Evolutionary conservation across 2,329 filamentous ascomycete species (phyloP).

Genomic region (Cadophora sp.): DNA sequence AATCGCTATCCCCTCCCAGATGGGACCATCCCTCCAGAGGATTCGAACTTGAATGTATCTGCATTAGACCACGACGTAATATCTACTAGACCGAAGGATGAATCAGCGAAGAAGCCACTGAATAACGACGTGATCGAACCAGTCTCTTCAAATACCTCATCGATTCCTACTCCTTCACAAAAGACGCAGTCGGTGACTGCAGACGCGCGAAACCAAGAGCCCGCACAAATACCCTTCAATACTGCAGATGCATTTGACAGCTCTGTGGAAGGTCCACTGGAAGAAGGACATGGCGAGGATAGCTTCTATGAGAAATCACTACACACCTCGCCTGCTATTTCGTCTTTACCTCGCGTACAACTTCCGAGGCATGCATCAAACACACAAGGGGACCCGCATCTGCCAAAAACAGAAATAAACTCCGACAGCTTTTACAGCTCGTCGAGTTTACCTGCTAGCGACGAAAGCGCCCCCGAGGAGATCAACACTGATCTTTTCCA

Average conservation of each 20-base stretch:
- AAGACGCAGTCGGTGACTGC: slow-evolving; percentile 47
- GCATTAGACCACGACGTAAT: slow-evolving; percentile 45
- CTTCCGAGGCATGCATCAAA: slow-evolving; percentile 58
- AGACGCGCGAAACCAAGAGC: slow-evolving; percentile 34
- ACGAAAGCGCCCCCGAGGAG: slow-evolving; percentile 56
- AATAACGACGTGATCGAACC: slow-evolving; percentile 44
- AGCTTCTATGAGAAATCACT: slow-evolving; percentile 60
- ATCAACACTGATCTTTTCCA: slow-evolving; percentile 68
- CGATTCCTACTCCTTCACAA: slow-evolving; percentile 47
- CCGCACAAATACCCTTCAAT: slow-evolving; percentile 55
- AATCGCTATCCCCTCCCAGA: slow-evolving; percentile 53
- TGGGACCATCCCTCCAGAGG: slow-evolving; percentile 54
- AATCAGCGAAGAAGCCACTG: slow-evolving; percentile 47
- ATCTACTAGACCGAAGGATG: slow-evolving; percentile 42
- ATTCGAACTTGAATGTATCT: slow-evolving; percentile 34
- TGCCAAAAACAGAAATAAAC: slow-evolving; percentile 35
- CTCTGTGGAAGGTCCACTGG: slow-evolving; percentile 27
- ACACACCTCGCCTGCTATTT: slow-evolving; percentile 53
- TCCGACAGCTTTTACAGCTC: slow-evolving; percentile 48
- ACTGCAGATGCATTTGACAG: slow-evolving; percentile 51
- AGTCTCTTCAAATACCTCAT: slow-evolving; percentile 48
- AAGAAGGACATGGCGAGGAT: slow-evolving; percentile 53
- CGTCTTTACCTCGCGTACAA: slow-evolving; percentile 60
- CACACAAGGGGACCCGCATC: slow-evolving; percentile 34
- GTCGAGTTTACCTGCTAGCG: slow-evolving; percentile 41